These are phyloP conservation scores for Fremontodendron californicum DNA, from an alignment of 345 rosid genomes.

Conservation along the genomic window DNA sequence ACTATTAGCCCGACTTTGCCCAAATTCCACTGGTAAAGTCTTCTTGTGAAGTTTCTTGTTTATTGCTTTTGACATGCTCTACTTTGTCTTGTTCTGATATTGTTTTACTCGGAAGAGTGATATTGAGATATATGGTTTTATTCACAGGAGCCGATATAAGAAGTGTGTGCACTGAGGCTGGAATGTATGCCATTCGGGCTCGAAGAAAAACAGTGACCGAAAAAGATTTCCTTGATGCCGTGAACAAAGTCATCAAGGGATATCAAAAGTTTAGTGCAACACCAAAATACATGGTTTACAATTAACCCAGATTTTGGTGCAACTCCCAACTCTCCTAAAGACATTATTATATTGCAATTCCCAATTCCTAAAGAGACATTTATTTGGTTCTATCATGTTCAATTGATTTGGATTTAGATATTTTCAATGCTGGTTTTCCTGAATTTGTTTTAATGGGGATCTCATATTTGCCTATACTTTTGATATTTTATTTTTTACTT, in stretches of 20 bases:
- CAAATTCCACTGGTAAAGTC: constrained; percentile 75
- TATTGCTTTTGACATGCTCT: neutral
- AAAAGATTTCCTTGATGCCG: constrained; percentile 81
- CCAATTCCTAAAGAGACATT: neutral
- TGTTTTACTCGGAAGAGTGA: neutral
- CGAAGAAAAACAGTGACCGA: constrained; percentile 74
- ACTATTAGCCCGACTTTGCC: constrained; percentile 89
- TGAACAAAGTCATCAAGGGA: constrained; percentile 80
- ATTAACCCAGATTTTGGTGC: constrained; percentile 19
- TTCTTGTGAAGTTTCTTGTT: neutral
- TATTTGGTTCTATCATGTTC: neutral
- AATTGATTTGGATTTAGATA: neutral
- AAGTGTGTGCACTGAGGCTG: constrained; percentile 82
- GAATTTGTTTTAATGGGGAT: neutral
- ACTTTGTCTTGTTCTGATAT: neutral
- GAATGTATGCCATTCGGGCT: constrained; percentile 76
- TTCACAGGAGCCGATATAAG: constrained; percentile 71
- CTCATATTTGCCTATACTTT: neutral
- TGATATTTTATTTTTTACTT: neutral
- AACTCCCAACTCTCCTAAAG: too few relatives aligned
- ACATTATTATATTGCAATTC: too few relatives aligned
- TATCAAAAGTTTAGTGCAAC: constrained; percentile 74
- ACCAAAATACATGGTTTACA: constrained; percentile 75
- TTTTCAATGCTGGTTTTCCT: neutral
- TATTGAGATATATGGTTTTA: neutral